These are phyloP conservation scores for Polysphondylium violaceum DNA, from an alignment of 78 protist genomes.

Conservation along the genomic window DNA sequence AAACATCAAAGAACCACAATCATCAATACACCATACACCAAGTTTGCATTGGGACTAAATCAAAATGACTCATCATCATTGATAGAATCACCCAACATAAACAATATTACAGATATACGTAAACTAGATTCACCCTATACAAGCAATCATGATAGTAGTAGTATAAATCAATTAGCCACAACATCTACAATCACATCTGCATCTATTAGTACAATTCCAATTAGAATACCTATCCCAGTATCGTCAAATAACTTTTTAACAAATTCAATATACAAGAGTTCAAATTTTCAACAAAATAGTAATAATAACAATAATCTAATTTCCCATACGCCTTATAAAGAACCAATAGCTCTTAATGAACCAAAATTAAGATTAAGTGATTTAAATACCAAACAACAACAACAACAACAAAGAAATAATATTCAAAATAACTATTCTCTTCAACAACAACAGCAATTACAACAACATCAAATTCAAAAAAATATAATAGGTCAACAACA, in stretches of 20 bases:
- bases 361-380: background rate
- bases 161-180: conserved; percentile 30
- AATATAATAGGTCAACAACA: too few relatives aligned
- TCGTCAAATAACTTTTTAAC: background rate
- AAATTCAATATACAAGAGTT: conserved; percentile 1
- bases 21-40: conserved; percentile 31
- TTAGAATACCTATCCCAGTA: conserved; percentile 4
- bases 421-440: too few relatives aligned
- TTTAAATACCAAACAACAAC: background rate
- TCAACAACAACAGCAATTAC: background rate
- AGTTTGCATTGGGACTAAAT: too few relatives aligned
- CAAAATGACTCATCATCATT: conserved; percentile 8
- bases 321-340: background rate
- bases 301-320: background rate
- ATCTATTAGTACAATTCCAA: conserved; percentile 22
- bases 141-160: background rate
- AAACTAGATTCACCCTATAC: background rate
- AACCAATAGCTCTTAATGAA: background rate
- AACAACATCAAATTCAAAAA: background rate
- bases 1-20: conserved; percentile 57
- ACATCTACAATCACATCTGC: conserved; percentile 56
- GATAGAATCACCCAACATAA: background rate
- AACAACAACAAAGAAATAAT: background rate
- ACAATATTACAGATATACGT: too few relatives aligned
- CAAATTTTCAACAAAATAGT: background rate